Conservation (phyloP, 345 rosid genomes). For the Stellera chamaejasme region DNA sequence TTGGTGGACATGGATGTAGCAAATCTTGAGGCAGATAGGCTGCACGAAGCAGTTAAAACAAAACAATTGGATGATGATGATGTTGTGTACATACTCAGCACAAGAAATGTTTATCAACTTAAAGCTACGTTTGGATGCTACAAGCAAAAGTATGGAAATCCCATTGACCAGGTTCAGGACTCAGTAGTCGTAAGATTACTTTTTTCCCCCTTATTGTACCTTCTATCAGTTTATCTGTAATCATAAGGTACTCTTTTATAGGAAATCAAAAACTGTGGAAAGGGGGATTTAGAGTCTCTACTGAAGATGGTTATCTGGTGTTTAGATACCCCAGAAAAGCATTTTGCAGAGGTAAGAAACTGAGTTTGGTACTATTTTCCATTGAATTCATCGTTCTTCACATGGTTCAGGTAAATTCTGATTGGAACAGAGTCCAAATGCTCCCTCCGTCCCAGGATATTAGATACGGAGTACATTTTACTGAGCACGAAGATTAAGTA, state of each 20-base stretch:
- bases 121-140: conserved; percentile 59
- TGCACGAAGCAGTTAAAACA: conserved; percentile 48
- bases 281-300: conserved; percentile 45
- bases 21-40: conserved; percentile 46
- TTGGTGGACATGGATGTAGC: conserved; percentile 45
- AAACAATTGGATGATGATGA: conserved; percentile 60
- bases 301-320: conserved; percentile 43
- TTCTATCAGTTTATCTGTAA: neutral
- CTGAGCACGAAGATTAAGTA: too few species aligned
- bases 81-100: conserved; percentile 48
- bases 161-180: conserved; percentile 51
- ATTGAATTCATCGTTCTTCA: too few species aligned
- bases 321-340: conserved; percentile 63
- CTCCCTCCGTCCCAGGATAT: too few species aligned
- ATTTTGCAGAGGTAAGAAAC: conserved; percentile 64
- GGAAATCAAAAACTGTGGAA: conserved; percentile 56
- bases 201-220: neutral
- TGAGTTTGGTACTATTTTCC: too few species aligned
- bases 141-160: conserved; percentile 37
- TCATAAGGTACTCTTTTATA: conserved; percentile 14
- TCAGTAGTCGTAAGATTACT: neutral
- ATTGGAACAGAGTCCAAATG: too few species aligned
- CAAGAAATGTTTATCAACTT: conserved; percentile 69
- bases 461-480: too few species aligned
- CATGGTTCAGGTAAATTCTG: too few species aligned